Percentiles rank a stretch among this genome's conserved stretches.
Conservation (phyloP, 768 basidiomycete species). For the Pholiota conissans region DNA sequence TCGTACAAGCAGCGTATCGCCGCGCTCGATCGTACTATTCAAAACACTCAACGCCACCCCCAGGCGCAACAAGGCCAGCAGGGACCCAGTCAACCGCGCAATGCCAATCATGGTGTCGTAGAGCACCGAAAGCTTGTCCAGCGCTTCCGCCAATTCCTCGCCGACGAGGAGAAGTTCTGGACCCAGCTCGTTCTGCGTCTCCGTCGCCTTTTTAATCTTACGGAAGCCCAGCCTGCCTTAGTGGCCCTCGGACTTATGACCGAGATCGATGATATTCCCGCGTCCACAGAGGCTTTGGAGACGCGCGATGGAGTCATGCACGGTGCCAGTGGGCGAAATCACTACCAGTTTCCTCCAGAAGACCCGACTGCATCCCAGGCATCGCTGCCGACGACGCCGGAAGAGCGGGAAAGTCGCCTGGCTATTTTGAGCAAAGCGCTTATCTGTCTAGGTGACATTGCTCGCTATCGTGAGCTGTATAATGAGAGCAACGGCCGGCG, state of each 20-base stretch:
- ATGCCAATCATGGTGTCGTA: slow-evolving; percentile 56
- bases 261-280: slow-evolving; percentile 34
- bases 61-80: slow-evolving; percentile 35
- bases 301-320: slow-evolving; percentile 17
- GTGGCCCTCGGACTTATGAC: slow-evolving; percentile 54
- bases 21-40: slow-evolving; percentile 58
- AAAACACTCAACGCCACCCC: slow-evolving; percentile 36
- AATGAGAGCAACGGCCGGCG: slow-evolving; percentile 66
- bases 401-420: slow-evolving; percentile 64
- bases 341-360: slow-evolving; percentile 65
- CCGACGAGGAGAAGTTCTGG: slow-evolving; percentile 93
- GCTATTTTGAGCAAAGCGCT: slow-evolving; percentile 83
- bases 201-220: slow-evolving; percentile 68
- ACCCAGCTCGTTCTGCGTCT: slow-evolving; percentile 74
- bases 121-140: slow-evolving; percentile 86
- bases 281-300: slow-evolving; percentile 18
- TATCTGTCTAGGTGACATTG: slow-evolving; percentile 92
- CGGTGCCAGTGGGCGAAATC: slow-evolving; percentile 43
- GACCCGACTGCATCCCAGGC: slow-evolving; percentile 32
- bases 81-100: slow-evolving; percentile 22
- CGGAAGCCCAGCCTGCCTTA: slow-evolving; percentile 61
- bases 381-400: slow-evolving; percentile 39
- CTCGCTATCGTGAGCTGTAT: slow-evolving; percentile 90
- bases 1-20: slow-evolving; percentile 78
- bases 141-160: slow-evolving; percentile 87